Evolutionary conservation across 768 basidiomycete genomes (phyloP), one percentile per base, ranked within the genome.

Genomic region (Lentinula sp.): DNA sequence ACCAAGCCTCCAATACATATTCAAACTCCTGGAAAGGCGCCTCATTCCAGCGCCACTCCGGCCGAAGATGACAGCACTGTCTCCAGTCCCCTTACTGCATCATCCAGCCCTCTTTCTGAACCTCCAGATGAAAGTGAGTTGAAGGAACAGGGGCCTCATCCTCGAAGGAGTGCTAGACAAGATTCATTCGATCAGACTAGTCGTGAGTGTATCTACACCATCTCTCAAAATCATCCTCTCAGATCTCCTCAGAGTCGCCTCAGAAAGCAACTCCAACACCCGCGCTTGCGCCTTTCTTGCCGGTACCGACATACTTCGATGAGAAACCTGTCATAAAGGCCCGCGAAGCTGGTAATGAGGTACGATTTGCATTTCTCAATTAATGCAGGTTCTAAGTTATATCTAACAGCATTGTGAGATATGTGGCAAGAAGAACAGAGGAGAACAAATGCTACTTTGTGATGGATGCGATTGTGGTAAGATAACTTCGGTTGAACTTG

Each of bases 361-460:
- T 86, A 77, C 65, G 74, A 70, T 67, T 58, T 61, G 66, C 39
- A 23, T 15, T 57, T 42, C 15, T 28, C 15, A 4, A 7, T 12
- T 10, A 10, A 20, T n/a, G 10, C 42, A 16, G 12, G 8, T 32
- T 18, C 20, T 42, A 15, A 42, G 12, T 18, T 57, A 4, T 15
- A 20, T 10, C 1, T 2, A 35, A 87, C 85, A 87, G 79, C 85
- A 86, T 63, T 99, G 97, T 73, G 97, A 99, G 76, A 85, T 98
- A 60, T 98, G 97, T 72, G 84, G 88, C 68, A 88, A 86, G 74
- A 93, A 91, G 69, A 87, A 95, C 70, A 86, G 87, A 62, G 94
- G 88, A 12, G 88, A 91, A 64, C 88, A 91, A 73, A 98, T 99
- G 86, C 79, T 99, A 33, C 83, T 99, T 1, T 93, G 91, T 71